Conservation (phyloP, 2,329 filamentous ascomycete species). For the Fusarium poae region DNA sequence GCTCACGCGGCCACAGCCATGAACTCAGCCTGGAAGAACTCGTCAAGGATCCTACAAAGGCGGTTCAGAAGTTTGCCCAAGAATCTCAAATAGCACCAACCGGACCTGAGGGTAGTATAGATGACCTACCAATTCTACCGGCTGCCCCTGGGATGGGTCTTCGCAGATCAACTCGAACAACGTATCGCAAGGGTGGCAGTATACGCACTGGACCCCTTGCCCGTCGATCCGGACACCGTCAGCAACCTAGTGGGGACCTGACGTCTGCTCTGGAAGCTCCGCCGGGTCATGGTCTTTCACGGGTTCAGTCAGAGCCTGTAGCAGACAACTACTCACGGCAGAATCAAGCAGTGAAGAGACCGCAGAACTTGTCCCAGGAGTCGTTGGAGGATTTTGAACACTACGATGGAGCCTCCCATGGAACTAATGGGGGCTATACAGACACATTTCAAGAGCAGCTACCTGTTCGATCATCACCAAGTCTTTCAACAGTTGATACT, state of each 20-base stretch:
- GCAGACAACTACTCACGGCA: conserved; percentile 70
- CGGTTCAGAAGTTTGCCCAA: conserved; percentile 77
- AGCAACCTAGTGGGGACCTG: conserved; percentile 69
- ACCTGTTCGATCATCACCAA: conserved; percentile 53
- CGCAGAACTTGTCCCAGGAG: conserved; percentile 65
- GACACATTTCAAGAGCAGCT: conserved; percentile 52
- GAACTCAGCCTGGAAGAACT: conserved; percentile 83
- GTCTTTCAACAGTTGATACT: conserved; percentile 71
- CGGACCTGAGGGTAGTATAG: conserved; percentile 60
- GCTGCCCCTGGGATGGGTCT: conserved; percentile 82
- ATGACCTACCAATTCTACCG: conserved; percentile 89
- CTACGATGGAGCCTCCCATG: conserved; percentile 57
- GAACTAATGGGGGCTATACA: conserved; percentile 44
- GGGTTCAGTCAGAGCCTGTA: conserved; percentile 77
- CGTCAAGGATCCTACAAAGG: conserved; percentile 80
- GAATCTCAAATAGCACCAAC: conserved; percentile 63
- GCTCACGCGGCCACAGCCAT: conserved; percentile 69
- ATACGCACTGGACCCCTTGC: conserved; percentile 83
- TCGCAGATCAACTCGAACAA: conserved; percentile 90
- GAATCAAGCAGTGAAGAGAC: conserved; percentile 60
- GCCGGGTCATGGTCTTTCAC: conserved; percentile 66
- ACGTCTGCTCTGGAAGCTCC: conserved; percentile 59
- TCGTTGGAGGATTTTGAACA: conserved; percentile 60
- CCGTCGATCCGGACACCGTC: conserved; percentile 74
- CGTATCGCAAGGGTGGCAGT: conserved; percentile 88